These are phyloP conservation scores for Mantamonas sphyraenae DNA, from an alignment of 78 protist genomes.

Conservation along the genomic window DNA sequence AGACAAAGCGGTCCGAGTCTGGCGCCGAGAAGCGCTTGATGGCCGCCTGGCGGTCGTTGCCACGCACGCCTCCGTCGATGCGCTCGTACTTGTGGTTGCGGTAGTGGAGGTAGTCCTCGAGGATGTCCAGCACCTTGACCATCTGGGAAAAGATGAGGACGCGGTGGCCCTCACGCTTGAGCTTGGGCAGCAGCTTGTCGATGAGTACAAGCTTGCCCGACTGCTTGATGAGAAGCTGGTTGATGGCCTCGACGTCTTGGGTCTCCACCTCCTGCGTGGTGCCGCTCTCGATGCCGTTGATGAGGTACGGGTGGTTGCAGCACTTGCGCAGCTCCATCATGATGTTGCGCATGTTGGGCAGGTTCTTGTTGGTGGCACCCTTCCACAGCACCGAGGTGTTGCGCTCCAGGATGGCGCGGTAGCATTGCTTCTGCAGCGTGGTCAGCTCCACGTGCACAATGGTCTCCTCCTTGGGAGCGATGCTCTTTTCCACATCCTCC, in stretches of 20 bases:
- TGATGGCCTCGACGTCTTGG: neutral
- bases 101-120: conserved; percentile 69
- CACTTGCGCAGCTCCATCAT: conserved; percentile 92
- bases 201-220: conserved; percentile 87
- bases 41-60: conserved; percentile 75
- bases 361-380: neutral
- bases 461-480: conserved; percentile 82
- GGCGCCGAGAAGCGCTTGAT: conserved; percentile 63
- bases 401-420: conserved; percentile 82
- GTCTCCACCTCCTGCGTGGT: neutral
- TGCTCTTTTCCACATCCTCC: conserved; percentile 72
- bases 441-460: conserved; percentile 76
- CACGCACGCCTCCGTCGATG: conserved; percentile 70
- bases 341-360: conserved; percentile 58
- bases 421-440: conserved; percentile 74
- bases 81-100: conserved; percentile 62
- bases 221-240: conserved; percentile 26
- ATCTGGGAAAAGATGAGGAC: conserved; percentile 12
- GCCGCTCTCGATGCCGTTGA: conserved; percentile 54
- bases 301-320: conserved; percentile 89
- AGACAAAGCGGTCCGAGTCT: conserved; percentile 67
- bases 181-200: conserved; percentile 78
- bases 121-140: conserved; percentile 66
- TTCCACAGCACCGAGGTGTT: conserved; percentile 56
- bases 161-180: conserved; percentile 25